phyloP scores from a whole-genome alignment of 257 asterid genomes.

The Nicotiana otophora region DNA sequence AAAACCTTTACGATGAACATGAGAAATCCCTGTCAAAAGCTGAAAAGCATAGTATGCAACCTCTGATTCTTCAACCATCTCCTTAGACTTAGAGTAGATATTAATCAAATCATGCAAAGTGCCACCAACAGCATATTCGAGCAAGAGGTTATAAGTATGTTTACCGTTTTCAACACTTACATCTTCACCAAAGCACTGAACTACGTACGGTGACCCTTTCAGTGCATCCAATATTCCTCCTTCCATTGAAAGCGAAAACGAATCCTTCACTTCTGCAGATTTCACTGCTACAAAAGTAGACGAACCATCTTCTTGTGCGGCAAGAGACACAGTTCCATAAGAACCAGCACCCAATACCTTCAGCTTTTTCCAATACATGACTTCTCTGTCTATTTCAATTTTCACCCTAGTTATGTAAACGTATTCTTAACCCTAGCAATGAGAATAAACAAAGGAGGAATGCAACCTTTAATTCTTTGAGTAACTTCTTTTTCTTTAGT shows the following conservation, averaged over 20 bases:
- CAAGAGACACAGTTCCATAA: background rate
- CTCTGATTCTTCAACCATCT: background rate
- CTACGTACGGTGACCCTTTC: background rate
- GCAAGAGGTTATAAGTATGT: background rate
- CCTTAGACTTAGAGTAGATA: too few species aligned
- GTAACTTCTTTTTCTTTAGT: too few species aligned
- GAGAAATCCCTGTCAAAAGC: slow-evolving; percentile 5
- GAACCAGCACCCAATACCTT: background rate
- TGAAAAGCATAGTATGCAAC: background rate
- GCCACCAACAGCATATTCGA: background rate
- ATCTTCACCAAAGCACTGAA: background rate
- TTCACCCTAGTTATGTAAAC: too few species aligned
- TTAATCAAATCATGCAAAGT: background rate
- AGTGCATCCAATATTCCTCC: background rate
- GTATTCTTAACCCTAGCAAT: too few species aligned
- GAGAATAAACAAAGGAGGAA: too few species aligned
- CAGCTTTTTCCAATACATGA: background rate
- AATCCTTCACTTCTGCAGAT: background rate
- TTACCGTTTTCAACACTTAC: background rate
- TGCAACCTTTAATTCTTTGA: too few species aligned
- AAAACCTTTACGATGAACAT: background rate
- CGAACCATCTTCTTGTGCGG: background rate
- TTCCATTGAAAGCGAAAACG: background rate
- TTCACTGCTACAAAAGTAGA: background rate
- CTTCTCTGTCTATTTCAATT: too few species aligned